Conservation (phyloP, 1,139 yeast genomes). For the Geotrichum phurueaensis region DNA sequence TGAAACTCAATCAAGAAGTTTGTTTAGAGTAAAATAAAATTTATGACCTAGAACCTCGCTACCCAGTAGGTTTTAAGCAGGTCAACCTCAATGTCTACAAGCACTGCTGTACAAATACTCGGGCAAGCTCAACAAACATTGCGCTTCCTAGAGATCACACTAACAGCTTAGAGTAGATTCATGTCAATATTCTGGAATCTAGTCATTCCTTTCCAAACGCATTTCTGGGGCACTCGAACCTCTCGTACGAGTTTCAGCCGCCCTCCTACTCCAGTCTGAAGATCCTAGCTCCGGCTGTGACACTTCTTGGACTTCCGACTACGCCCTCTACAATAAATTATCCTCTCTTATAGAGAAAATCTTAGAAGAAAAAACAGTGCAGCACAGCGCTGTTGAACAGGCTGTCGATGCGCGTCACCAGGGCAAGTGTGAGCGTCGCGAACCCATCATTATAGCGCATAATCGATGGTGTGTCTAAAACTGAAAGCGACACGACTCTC, state of each 20-base stretch:
- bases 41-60: too few species aligned
- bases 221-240: slow-evolving; percentile 42
- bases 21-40: too few species aligned
- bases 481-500: slow-evolving; percentile 37
- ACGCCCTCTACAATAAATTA: slow-evolving; percentile 43
- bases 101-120: slow-evolving; percentile 44
- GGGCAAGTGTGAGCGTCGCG: slow-evolving; percentile 19
- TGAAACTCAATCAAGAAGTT: too few species aligned
- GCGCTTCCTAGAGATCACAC: not conserved
- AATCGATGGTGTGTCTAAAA: slow-evolving; percentile 37
- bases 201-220: not conserved
- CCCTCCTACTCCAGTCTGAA: slow-evolving; percentile 43
- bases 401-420: slow-evolving; percentile 32
- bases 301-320: slow-evolving; percentile 45
- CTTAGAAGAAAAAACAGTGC: slow-evolving; percentile 37
- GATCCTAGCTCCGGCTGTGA: slow-evolving; percentile 41
- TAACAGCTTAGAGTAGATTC: not conserved
- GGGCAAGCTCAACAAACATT: slow-evolving; percentile 36
- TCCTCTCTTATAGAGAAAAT: slow-evolving; percentile 41
- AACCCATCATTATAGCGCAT: slow-evolving; percentile 33
- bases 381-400: slow-evolving; percentile 19
- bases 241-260: slow-evolving; percentile 44
- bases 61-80: slow-evolving; percentile 56
- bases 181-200: too few species aligned
- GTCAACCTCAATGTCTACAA: slow-evolving; percentile 47